Conservation (phyloP, 805 yeast genomes). For the Starmerella stigmatis region DNA sequence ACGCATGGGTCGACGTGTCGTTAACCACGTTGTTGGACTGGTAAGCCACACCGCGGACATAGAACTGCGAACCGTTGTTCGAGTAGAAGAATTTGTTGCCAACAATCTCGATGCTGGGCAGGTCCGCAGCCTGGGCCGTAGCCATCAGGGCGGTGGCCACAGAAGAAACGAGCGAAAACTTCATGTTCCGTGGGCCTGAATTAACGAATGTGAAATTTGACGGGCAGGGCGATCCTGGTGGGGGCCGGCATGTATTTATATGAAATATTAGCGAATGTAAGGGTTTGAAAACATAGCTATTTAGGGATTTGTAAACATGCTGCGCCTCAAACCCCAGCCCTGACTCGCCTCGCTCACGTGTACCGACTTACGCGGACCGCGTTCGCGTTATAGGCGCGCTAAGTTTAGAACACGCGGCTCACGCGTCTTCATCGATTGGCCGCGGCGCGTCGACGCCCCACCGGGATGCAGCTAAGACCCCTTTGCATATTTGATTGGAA, state of each 20-base stretch:
- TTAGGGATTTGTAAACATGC: conserved; percentile 16
- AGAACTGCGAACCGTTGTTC: conserved; percentile 69
- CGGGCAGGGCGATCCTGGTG: background rate
- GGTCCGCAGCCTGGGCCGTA: conserved; percentile 27
- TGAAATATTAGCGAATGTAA: background rate
- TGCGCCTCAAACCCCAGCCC: conserved; percentile 14
- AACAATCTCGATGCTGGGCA: conserved; percentile 47
- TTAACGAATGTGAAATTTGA: conserved; percentile 4
- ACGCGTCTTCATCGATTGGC: too few species aligned
- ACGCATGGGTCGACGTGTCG: conserved; percentile 35
- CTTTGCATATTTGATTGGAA: too few species aligned
- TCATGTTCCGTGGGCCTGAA: conserved; percentile 19
- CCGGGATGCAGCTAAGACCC: too few species aligned
- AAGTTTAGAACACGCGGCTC: too few species aligned
- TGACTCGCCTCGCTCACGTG: conserved; percentile 2
- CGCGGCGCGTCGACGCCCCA: too few species aligned
- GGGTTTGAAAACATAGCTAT: background rate
- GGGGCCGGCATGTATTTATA: background rate
- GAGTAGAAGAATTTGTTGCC: conserved; percentile 72
- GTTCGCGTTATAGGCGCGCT: too few species aligned
- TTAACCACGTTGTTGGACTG: conserved; percentile 52
- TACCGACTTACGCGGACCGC: background rate
- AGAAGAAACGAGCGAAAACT: conserved; percentile 21
- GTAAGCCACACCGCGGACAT: conserved; percentile 78
- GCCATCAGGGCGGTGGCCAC: conserved; percentile 20